Conservation (phyloP, 176 grass and related monocot species). For the Aechmea fasciata region DNA sequence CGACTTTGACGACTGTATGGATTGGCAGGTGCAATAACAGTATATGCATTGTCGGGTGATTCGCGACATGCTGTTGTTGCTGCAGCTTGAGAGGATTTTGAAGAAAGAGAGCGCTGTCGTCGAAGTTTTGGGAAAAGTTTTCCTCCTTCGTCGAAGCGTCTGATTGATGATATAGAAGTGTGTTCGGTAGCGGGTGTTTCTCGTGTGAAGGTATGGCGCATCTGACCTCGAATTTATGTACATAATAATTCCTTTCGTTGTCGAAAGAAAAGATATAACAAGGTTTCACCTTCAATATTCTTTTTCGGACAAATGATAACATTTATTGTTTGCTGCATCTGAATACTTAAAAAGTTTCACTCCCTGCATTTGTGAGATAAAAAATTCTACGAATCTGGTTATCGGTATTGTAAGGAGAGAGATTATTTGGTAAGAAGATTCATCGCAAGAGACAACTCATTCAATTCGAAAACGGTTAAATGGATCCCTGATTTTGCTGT, state of each 20-base stretch:
- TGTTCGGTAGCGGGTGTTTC: not conserved
- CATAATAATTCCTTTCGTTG: not conserved
- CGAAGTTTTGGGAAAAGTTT: not conserved
- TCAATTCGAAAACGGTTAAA: not conserved
- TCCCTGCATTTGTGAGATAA: not conserved
- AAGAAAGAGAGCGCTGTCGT: not conserved
- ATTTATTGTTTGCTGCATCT: too few relatives aligned
- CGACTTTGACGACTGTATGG: slow-evolving; percentile 83
- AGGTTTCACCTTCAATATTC: not conserved
- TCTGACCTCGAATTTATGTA: slow-evolving; percentile 2
- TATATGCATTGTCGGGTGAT: not conserved
- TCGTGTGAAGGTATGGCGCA: not conserved
- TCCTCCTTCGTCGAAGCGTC: not conserved
- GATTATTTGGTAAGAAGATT: not conserved
- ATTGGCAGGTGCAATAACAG: slow-evolving; percentile 50
- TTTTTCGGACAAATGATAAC: not conserved
- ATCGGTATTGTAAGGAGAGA: not conserved
- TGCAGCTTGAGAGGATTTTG: not conserved
- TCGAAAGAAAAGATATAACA: not conserved
- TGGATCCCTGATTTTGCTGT: not conserved
- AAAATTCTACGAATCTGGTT: not conserved
- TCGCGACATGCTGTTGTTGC: not conserved
- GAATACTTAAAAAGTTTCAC: too few relatives aligned
- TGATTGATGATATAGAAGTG: not conserved
- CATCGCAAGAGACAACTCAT: not conserved